Percentiles rank a stretch among this genome's conserved stretches.
phyloP scores from a whole-genome alignment of 352 stramenopile genomes.

The Phytophthora niederhauseri region DNA sequence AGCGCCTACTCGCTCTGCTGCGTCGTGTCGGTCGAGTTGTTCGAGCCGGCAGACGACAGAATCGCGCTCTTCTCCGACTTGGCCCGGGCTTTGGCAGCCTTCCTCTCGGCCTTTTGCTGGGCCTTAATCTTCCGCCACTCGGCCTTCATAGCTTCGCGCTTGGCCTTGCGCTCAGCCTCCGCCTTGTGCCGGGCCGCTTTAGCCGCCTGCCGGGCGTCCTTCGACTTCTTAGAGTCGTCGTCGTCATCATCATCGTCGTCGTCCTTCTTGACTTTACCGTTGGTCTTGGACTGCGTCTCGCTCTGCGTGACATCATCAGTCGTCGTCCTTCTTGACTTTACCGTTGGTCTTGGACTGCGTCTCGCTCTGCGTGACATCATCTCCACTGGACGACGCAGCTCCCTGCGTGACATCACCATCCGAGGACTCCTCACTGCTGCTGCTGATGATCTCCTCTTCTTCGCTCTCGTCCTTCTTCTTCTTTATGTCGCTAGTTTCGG shows the following conservation, averaged over 20 bases:
- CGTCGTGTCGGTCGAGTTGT: conserved; percentile 28
- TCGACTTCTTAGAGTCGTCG: conserved; percentile 16
- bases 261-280: conserved; percentile 22
- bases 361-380: conserved; percentile 19
- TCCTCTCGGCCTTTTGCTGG: conserved; percentile 29
- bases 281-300: conserved; percentile 14
- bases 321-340: conserved; percentile 23
- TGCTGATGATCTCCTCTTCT: no score
- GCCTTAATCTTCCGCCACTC: conserved; percentile 37
- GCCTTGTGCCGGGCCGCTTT: conserved; percentile 36
- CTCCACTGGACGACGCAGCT: conserved; percentile 15
- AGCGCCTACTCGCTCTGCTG: conserved; percentile 16
- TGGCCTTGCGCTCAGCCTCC: conserved; percentile 31
- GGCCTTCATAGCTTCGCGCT: conserved; percentile 25
- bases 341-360: conserved; percentile 13
- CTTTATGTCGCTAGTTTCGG: neutral
- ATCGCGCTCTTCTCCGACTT: conserved; percentile 28
- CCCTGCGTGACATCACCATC: conserved; percentile 21
- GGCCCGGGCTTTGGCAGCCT: conserved; percentile 28
- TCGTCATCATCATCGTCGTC: conserved; percentile 19
- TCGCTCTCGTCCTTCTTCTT: conserved; percentile 3
- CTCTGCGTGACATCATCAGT: conserved; percentile 20
- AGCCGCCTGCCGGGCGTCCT: conserved; percentile 18
- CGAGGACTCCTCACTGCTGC: neutral
- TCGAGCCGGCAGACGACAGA: conserved; percentile 19